A percentile compares a stretch with the other conserved stretches of the same genome.
These are phyloP conservation scores for Aureobasidium sp. DNA, from an alignment of 2,329 filamentous ascomycete genomes.

Conservation along the genomic window DNA sequence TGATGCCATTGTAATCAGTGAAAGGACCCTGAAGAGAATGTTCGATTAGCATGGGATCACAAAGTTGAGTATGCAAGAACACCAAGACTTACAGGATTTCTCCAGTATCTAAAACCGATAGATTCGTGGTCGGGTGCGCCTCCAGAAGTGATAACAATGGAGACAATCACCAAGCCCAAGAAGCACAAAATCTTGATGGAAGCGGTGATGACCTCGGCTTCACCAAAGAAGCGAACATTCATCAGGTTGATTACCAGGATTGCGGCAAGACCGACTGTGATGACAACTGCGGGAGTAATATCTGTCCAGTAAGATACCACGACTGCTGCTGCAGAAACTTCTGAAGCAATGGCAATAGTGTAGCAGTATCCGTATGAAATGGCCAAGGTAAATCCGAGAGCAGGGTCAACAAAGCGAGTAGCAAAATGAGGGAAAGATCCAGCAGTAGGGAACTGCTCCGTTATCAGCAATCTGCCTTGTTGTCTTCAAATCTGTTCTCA, in stretches of 20 bases:
- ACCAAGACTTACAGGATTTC: neutral
- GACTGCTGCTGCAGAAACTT: constrained; percentile 24
- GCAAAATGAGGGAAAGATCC: constrained; percentile 31
- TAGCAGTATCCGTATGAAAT: constrained; percentile 28
- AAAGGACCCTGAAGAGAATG: constrained; percentile 5
- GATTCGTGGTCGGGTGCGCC: constrained; percentile 32
- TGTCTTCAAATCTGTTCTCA: no score
- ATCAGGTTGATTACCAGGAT: constrained; percentile 22
- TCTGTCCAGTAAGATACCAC: constrained; percentile 22
- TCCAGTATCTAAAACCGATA: constrained; percentile 24
- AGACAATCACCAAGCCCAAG: constrained; percentile 32
- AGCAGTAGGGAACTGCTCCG: constrained; percentile 26
- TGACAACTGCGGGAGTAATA: constrained; percentile 18
- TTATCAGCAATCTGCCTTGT: neutral
- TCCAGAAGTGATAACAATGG: constrained; percentile 33
- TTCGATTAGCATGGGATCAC: no score
- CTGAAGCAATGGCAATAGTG: constrained; percentile 21
- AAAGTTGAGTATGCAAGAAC: no score
- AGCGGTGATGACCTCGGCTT: constrained; percentile 19
- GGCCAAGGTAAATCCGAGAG: constrained; percentile 38
- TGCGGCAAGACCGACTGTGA: constrained; percentile 21
- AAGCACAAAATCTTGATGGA: constrained; percentile 33
- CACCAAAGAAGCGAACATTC: constrained; percentile 20
- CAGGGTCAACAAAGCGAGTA: constrained; percentile 31
- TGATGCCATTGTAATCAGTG: constrained; percentile 22